Evolutionary conservation across 441 rosid genomes (phyloP).

Genomic region (Kokia cookei): DNA sequence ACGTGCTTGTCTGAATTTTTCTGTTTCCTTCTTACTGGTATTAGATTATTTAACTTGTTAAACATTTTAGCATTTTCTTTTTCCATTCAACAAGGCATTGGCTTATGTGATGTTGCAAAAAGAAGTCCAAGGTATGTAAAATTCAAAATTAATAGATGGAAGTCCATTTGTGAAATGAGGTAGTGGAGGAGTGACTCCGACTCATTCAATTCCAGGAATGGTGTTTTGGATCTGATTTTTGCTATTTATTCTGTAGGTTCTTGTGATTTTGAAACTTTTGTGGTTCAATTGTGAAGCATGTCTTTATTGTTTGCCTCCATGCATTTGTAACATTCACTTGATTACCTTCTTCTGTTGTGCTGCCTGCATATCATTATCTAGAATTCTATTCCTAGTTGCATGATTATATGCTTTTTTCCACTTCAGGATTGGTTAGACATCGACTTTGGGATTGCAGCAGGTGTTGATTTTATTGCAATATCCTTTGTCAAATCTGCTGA

Average conservation of each 20-base stretch:
- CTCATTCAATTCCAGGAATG: background rate
- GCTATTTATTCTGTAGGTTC: background rate
- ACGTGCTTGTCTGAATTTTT: background rate
- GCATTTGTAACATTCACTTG: background rate
- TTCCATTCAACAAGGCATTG: background rate
- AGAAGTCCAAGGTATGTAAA: background rate
- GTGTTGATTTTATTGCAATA: constrained; percentile 93
- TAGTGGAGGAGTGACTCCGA: background rate
- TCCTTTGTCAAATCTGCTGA: constrained; percentile 99
- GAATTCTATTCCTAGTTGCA: background rate
- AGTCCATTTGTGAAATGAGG: background rate
- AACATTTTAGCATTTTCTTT: background rate
- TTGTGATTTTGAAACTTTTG: background rate
- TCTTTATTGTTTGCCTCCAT: background rate
- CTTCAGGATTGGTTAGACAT: constrained; percentile 98
- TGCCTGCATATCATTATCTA: background rate
- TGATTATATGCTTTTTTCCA: constrained; percentile 7
- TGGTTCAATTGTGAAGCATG: background rate
- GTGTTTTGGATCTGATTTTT: background rate
- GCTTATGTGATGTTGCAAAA: background rate
- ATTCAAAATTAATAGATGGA: background rate
- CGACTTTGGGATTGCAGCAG: constrained; percentile 90
- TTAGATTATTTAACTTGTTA: background rate
- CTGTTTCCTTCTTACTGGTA: background rate
- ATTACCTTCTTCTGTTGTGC: background rate